Evolutionary conservation across 225 moss, liverwort and hornwort species (phyloP).

Genomic region (Pleurozium schreberi): DNA sequence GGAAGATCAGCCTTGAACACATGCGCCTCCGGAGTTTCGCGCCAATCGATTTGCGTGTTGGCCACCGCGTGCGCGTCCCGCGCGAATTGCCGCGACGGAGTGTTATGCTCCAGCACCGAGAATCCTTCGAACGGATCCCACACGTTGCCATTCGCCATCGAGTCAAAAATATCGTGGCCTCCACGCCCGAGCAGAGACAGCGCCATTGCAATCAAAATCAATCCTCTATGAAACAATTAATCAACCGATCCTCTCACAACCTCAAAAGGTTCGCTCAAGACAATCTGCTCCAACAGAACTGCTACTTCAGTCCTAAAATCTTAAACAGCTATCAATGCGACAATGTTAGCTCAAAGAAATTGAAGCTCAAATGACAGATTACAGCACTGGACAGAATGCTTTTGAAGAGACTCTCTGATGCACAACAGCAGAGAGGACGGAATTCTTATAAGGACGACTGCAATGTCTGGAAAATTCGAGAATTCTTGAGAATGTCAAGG

Average conservation of each 20-base stretch:
- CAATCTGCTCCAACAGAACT: too few species aligned
- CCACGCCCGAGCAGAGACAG: background rate
- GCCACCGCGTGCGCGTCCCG: slow-evolving; percentile 21
- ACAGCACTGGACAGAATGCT: background rate
- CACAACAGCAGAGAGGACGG: too few species aligned
- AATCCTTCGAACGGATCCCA: slow-evolving; percentile 34
- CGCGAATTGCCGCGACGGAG: slow-evolving; percentile 21
- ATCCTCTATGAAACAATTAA: background rate
- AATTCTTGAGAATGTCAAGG: background rate
- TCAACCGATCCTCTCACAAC: background rate
- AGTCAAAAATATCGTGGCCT: background rate
- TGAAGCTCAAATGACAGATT: background rate
- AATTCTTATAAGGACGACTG: background rate
- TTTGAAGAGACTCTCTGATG: too few species aligned
- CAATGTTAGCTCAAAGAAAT: background rate
- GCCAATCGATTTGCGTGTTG: slow-evolving; percentile 41
- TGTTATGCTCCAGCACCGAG: slow-evolving; percentile 8
- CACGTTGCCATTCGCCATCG: background rate
- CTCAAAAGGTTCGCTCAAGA: background rate
- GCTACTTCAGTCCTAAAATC: background rate
- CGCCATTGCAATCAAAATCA: background rate
- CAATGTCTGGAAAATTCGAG: background rate
- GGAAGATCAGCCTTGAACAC: slow-evolving; percentile 36
- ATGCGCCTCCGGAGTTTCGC: slow-evolving; percentile 34
- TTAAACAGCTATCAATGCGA: background rate